Conservation (phyloP, 202 grass and related monocot species). For the Elaeis oleifera region DNA sequence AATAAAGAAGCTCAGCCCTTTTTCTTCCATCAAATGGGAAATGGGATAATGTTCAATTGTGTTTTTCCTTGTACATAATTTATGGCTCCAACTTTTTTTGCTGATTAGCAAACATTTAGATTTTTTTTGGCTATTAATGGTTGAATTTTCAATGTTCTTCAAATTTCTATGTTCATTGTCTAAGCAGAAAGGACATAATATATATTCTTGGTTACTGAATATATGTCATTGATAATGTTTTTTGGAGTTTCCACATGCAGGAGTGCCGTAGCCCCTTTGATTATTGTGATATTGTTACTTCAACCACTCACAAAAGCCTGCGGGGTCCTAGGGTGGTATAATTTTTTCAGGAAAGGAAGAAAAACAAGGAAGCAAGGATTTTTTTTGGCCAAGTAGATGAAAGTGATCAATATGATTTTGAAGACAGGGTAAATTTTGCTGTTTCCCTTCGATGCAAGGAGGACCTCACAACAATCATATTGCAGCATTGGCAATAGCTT, state of each 20-base stretch:
- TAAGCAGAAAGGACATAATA: no score
- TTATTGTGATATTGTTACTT: conserved; percentile 93
- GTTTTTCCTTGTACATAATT: no score
- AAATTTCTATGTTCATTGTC: no score
- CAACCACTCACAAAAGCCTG: conserved; percentile 94
- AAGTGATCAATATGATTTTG: conserved; percentile 65
- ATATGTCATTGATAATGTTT: conserved; percentile 23
- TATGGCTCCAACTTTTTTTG: no score
- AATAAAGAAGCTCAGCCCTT: no score
- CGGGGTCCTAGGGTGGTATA: conserved; percentile 95
- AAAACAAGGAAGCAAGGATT: conserved; percentile 28
- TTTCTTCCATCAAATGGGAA: no score
- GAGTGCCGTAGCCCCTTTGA: conserved; percentile 89
- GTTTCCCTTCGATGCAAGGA: conserved; percentile 97
- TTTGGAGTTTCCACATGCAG: conserved; percentile 26
- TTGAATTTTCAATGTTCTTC: no score
- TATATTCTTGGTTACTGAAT: background rate
- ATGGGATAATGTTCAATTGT: no score
- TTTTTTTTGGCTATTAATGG: no score
- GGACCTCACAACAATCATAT: conserved; percentile 97
- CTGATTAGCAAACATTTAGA: no score
- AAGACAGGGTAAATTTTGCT: conserved; percentile 91
- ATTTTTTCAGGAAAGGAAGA: conserved; percentile 87
- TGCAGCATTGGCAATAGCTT: conserved; percentile 80
- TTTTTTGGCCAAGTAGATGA: conserved; percentile 49